Conservation (phyloP, 2,329 filamentous ascomycete genomes). For the Rosellinia necatrix region DNA sequence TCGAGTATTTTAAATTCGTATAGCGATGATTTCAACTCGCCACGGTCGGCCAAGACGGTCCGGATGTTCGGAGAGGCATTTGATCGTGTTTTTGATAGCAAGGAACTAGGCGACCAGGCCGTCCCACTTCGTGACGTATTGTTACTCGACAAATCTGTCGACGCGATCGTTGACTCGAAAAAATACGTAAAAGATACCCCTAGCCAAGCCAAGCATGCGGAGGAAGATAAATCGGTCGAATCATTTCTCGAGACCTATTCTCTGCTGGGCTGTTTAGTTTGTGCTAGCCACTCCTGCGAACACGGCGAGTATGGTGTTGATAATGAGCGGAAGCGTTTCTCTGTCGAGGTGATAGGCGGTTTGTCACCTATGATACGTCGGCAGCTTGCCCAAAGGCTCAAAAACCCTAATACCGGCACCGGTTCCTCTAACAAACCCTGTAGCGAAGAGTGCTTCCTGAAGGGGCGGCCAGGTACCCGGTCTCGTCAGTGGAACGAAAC, state of each 20-base stretch:
- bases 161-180: slow-evolving; percentile 59
- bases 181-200: slow-evolving; percentile 55
- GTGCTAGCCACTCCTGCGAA: slow-evolving; percentile 64
- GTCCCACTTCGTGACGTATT: slow-evolving; percentile 58
- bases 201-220: slow-evolving; percentile 41
- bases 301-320: slow-evolving; percentile 62
- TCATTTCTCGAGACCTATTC: slow-evolving; percentile 58
- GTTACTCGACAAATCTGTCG: slow-evolving; percentile 57
- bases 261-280: slow-evolving; percentile 62
- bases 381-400: slow-evolving; percentile 32
- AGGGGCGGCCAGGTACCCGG: slow-evolving; percentile 40
- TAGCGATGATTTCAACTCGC: slow-evolving; percentile 48
- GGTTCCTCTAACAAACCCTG: slow-evolving; percentile 43
- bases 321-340: slow-evolving; percentile 59
- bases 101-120: slow-evolving; percentile 42
- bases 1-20: slow-evolving; percentile 55
- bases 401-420: slow-evolving; percentile 12
- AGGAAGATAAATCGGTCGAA: slow-evolving; percentile 49
- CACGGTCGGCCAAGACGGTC: slow-evolving; percentile 49
- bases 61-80: slow-evolving; percentile 62
- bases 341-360: slow-evolving; percentile 51
- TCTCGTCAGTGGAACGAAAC: slow-evolving; percentile 53
- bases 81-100: slow-evolving; percentile 56
- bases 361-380: slow-evolving; percentile 42
- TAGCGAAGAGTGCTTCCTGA: slow-evolving; percentile 49